A percentile compares a stretch with the other conserved stretches of the same genome.
phyloP scores from a whole-genome alignment of 2,329 filamentous ascomycete species.

The Fusarium miscanthi region DNA sequence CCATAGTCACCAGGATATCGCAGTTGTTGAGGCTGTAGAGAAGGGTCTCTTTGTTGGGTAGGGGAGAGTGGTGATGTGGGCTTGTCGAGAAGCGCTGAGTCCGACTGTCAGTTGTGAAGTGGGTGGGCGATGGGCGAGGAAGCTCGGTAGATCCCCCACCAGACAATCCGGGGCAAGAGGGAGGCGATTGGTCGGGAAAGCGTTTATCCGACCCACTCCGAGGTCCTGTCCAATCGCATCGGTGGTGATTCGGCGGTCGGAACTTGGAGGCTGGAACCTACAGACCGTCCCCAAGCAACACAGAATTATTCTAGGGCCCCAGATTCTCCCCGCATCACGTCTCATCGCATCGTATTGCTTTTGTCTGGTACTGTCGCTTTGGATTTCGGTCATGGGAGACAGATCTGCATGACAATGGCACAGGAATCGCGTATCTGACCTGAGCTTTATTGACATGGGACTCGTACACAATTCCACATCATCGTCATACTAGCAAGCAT shows the following conservation, averaged over 20 bases:
- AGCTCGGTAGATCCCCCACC: slow-evolving; percentile 33
- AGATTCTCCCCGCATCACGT: slow-evolving; percentile 41
- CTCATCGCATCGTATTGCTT: slow-evolving; percentile 11
- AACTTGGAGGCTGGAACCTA: slow-evolving; percentile 29
- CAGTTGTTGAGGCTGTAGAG: neutral
- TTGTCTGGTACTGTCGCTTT: neutral
- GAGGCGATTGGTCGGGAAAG: slow-evolving; percentile 40
- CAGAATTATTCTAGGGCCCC: slow-evolving; percentile 40
- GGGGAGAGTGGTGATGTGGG: slow-evolving; percentile 3
- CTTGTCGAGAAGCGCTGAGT: slow-evolving; percentile 17
- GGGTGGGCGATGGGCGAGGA: slow-evolving; percentile 3
- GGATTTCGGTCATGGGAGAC: slow-evolving; percentile 16
- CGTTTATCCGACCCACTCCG: slow-evolving; percentile 38
- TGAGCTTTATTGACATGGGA: slow-evolving; percentile 39
- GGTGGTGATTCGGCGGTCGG: slow-evolving; percentile 15
- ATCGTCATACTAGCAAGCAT: slow-evolving; percentile 32
- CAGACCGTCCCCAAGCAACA: slow-evolving; percentile 24
- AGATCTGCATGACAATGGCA: slow-evolving; percentile 30
- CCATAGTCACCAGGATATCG: slow-evolving; percentile 21
- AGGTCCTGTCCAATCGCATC: slow-evolving; percentile 26
- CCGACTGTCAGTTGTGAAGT: slow-evolving; percentile 5
- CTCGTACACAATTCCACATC: slow-evolving; percentile 3
- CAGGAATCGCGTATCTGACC: slow-evolving; percentile 23
- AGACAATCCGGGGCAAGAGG: slow-evolving; percentile 11
- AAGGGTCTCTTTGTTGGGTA: neutral